Evolutionary conservation across 495 filamentous ascomycete species (phyloP).

Genomic region (Annulohypoxylon moriforme): DNA sequence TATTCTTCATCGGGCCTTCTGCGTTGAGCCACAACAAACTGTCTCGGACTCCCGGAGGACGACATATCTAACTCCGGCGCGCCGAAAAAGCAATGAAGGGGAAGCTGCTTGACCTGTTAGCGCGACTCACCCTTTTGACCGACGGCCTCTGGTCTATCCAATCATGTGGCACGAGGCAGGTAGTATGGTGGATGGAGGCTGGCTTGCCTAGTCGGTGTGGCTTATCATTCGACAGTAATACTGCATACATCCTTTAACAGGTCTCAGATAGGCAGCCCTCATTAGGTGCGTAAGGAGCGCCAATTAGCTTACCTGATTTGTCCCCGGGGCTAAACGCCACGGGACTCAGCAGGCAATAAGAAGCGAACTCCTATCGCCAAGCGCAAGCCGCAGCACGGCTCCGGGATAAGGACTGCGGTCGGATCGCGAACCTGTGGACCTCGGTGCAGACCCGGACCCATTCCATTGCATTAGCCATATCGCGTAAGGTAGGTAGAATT

Average conservation of each 20-base stretch:
- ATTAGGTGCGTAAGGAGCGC: conserved; percentile 4
- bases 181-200: neutral
- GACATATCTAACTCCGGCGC: neutral
- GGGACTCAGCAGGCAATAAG: conserved; percentile 6
- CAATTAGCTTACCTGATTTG: neutral
- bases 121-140: neutral
- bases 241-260: conserved; percentile 2
- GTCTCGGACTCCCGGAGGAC: neutral
- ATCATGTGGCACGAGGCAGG: neutral
- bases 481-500: conserved; percentile 8
- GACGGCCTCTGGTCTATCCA: neutral
- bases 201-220: neutral
- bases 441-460: conserved; percentile 27
- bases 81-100: neutral
- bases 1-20: conserved; percentile 30
- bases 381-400: conserved; percentile 26
- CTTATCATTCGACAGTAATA: neutral
- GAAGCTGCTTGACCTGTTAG: conserved; percentile 2
- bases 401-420: conserved; percentile 26
- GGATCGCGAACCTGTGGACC: conserved; percentile 14
- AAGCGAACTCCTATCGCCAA: conserved; percentile 23
- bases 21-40: conserved; percentile 8
- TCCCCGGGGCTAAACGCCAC: conserved; percentile 4
- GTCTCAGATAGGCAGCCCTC: conserved; percentile 3
- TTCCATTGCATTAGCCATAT: conserved; percentile 28